These are phyloP conservation scores for Bocquillonia castaneifolia DNA, from an alignment of 441 rosid species.

Conservation along the genomic window DNA sequence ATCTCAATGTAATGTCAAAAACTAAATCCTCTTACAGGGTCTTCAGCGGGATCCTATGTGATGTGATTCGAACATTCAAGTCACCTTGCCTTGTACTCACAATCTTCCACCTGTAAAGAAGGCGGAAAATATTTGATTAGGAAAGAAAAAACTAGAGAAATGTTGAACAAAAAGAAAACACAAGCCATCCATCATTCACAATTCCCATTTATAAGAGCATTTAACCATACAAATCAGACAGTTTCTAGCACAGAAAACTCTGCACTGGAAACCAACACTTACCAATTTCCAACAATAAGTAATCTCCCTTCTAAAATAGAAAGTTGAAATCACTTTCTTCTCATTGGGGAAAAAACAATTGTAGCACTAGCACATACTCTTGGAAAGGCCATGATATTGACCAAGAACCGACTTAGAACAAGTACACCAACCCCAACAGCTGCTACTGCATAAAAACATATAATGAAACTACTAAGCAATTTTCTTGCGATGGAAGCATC, in stretches of 20 bases:
- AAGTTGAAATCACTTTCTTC: no score
- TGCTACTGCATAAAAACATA: no score
- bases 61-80: conserved; percentile 12
- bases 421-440: neutral
- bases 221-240: neutral
- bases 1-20: conserved; percentile 1
- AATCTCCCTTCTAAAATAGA: no score
- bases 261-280: no score
- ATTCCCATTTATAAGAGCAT: neutral
- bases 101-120: conserved; percentile 15
- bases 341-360: no score
- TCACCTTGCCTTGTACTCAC: neutral
- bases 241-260: no score
- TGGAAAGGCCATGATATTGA: neutral
- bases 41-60: conserved; percentile 2
- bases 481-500: no score
- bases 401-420: no score
- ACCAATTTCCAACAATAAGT: no score
- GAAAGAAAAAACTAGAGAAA: neutral
- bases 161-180: no score
- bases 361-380: no score
- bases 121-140: neutral
- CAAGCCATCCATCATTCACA: neutral
- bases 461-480: no score
- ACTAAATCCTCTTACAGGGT: neutral